Evolutionary conservation across 179 eudicot genomes (phyloP).

Genomic region (Beta macrorhiza): DNA sequence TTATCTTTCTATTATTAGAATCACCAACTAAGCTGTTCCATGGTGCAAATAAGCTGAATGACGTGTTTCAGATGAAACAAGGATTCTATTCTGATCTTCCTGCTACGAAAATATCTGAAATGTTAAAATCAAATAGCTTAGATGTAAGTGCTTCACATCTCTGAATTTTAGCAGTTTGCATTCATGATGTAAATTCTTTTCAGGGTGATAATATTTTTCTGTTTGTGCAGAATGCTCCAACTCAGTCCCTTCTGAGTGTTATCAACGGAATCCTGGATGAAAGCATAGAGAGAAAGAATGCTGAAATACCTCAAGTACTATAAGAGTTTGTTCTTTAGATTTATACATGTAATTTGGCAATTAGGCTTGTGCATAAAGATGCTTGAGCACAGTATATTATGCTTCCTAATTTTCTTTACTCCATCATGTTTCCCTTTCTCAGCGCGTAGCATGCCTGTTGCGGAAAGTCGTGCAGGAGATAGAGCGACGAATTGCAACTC

Average conservation of each 20-base stretch:
- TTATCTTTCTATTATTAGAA: conserved; percentile 36
- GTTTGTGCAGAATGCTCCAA: conserved; percentile 79
- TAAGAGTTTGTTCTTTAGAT: too few species aligned
- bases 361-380: not conserved
- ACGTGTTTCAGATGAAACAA: conserved; percentile 82
- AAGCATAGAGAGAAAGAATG: conserved; percentile 72
- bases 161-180: not conserved
- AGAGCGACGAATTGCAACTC: conserved; percentile 85
- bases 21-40: conserved; percentile 54
- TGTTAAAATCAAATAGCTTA: conserved; percentile 83
- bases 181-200: not conserved
- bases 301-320: conserved; percentile 89
- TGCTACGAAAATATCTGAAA: conserved; percentile 72
- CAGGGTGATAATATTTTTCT: not conserved
- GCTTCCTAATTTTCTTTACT: not conserved
- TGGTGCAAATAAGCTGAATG: conserved; percentile 66
- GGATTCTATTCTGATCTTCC: conserved; percentile 71
- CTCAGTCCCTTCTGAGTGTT: conserved; percentile 86
- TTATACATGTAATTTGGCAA: not conserved
- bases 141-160: conserved; percentile 51
- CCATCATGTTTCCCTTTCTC: conserved; percentile 12
- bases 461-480: conserved; percentile 96
- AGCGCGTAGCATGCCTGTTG: conserved; percentile 82
- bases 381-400: not conserved
- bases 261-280: conserved; percentile 84